These are phyloP conservation scores for Bocquillonia castaneifolia DNA, from an alignment of 441 rosid genomes.

Conservation along the genomic window DNA sequence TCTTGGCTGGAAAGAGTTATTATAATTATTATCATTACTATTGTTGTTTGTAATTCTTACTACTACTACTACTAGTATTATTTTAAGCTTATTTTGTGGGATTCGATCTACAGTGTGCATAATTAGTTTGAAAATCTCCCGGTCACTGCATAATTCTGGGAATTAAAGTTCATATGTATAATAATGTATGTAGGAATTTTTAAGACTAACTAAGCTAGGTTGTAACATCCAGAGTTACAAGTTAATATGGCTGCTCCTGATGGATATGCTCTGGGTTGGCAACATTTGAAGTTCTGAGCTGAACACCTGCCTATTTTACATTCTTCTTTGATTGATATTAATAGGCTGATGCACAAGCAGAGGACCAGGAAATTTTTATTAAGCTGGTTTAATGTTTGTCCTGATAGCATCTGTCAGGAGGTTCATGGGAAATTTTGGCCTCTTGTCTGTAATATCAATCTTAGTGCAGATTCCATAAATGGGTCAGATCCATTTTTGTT, in stretches of 20 bases:
- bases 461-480: background rate
- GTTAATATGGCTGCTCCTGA: background rate
- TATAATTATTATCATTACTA: too few relatives aligned
- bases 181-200: too few relatives aligned
- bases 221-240: background rate
- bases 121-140: too few relatives aligned
- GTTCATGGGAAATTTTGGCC: background rate
- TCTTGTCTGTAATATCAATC: background rate
- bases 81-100: background rate
- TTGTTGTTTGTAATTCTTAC: too few relatives aligned
- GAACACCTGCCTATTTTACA: background rate
- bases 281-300: background rate
- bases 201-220: background rate
- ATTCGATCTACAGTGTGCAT: background rate
- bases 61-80: too few relatives aligned
- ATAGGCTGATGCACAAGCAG: background rate
- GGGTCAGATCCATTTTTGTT: background rate
- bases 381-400: background rate
- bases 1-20: background rate
- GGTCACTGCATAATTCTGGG: too few relatives aligned
- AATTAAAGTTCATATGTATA: too few relatives aligned
- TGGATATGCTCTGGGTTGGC: background rate
- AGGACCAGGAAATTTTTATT: background rate
- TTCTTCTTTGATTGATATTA: background rate
- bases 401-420: background rate